phyloP scores from a whole-genome alignment of 2,329 filamentous ascomycete genomes.

The Alternaria triticina region DNA sequence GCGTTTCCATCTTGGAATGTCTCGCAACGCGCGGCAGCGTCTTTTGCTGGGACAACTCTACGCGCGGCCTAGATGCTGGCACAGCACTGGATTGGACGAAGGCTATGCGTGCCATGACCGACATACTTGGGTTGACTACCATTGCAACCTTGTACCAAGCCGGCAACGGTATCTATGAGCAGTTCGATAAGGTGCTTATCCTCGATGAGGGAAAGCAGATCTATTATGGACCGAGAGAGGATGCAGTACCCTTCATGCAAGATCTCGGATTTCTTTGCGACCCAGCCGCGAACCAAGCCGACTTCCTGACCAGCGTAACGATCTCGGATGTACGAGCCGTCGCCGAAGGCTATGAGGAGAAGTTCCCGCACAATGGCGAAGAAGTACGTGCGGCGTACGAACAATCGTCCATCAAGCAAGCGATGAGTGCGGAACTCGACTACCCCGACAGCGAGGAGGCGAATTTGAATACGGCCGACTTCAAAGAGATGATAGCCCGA shows the following conservation, averaged over 20 bases:
- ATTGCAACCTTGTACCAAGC: slow-evolving; percentile 66
- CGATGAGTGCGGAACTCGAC: slow-evolving; percentile 62
- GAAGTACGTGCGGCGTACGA: slow-evolving; percentile 60
- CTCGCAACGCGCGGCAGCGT: slow-evolving; percentile 64
- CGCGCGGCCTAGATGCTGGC: slow-evolving; percentile 44
- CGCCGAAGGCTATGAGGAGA: slow-evolving; percentile 45
- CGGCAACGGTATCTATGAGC: slow-evolving; percentile 59
- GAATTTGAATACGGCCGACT: slow-evolving; percentile 52
- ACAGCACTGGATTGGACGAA: slow-evolving; percentile 62
- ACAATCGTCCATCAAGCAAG: slow-evolving; percentile 55
- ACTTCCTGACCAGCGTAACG: slow-evolving; percentile 77
- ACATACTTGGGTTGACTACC: slow-evolving; percentile 57
- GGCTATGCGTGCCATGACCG: slow-evolving; percentile 58
- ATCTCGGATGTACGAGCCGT: slow-evolving; percentile 50
- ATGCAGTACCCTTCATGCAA: slow-evolving; percentile 69
- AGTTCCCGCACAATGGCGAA: slow-evolving; percentile 49
- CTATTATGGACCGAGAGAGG: slow-evolving; percentile 67
- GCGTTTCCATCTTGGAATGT: slow-evolving; percentile 71
- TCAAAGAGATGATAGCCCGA: slow-evolving; percentile 58
- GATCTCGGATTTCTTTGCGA: slow-evolving; percentile 70
- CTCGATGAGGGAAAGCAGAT: slow-evolving; percentile 79
- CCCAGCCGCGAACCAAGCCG: slow-evolving; percentile 67
- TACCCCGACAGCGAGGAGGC: slow-evolving; percentile 59
- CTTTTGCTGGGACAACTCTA: slow-evolving; percentile 57
- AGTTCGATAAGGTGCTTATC: slow-evolving; percentile 75